Conservation (phyloP, 805 yeast genomes). For the Metschnikowia arizonensis region DNA sequence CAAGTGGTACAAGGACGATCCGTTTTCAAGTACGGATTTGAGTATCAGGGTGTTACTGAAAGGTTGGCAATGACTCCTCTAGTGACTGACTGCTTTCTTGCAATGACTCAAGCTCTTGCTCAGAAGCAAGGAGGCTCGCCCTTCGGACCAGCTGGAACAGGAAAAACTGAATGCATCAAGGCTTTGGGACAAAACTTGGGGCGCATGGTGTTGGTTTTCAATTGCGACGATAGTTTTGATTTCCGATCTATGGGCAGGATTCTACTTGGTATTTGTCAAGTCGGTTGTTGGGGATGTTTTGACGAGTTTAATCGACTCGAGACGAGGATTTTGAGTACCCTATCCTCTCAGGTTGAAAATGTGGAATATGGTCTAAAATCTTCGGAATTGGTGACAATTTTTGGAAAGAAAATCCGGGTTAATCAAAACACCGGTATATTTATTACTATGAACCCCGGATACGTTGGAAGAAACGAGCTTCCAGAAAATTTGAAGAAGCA, state of each 20-base stretch:
- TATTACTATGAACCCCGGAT: slow-evolving; percentile 87
- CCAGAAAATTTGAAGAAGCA: slow-evolving; percentile 84
- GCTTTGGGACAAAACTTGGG: slow-evolving; percentile 80
- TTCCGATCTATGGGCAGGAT: slow-evolving; percentile 74
- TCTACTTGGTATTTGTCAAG: slow-evolving; percentile 69
- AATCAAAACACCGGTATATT: slow-evolving; percentile 63
- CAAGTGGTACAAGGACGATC: slow-evolving; percentile 51
- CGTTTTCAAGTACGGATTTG: slow-evolving; percentile 65
- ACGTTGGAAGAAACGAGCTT: slow-evolving; percentile 73
- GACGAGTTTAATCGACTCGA: slow-evolving; percentile 89
- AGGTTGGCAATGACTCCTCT: slow-evolving; percentile 75
- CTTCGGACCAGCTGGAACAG: slow-evolving; percentile 97
- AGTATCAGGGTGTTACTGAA: slow-evolving; percentile 73
- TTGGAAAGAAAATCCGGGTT: slow-evolving; percentile 40
- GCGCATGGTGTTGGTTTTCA: slow-evolving; percentile 75
- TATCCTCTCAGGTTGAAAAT: slow-evolving; percentile 71
- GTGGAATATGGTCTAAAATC: slow-evolving; percentile 55
- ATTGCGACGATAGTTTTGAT: slow-evolving; percentile 89
- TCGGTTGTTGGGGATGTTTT: slow-evolving; percentile 94
- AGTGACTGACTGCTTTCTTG: slow-evolving; percentile 55
- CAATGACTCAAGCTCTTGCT: slow-evolving; percentile 70
- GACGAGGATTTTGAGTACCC: slow-evolving; percentile 70
- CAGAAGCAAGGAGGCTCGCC: slow-evolving; percentile 84
- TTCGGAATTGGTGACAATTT: slow-evolving; percentile 32
- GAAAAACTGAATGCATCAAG: slow-evolving; percentile 88